Evolutionary conservation across 306 rosid species (phyloP).

Genomic region (Trifolium subterraneum): DNA sequence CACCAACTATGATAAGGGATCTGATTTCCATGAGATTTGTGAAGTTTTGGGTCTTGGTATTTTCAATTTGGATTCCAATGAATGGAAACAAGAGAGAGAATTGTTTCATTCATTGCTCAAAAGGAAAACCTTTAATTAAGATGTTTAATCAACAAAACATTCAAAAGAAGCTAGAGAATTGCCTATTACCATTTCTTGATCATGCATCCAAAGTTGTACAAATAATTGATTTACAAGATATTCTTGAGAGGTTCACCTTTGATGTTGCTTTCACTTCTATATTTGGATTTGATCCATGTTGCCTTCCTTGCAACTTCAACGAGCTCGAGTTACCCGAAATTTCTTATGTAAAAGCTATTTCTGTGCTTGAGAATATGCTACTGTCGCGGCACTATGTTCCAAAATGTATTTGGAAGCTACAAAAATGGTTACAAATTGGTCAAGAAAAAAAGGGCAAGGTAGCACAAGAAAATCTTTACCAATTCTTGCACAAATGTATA

Average conservation of each 20-base stretch:
- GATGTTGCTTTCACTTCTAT: slow-evolving; percentile 33
- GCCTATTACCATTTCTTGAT: slow-evolving; percentile 46
- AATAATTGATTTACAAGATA: slow-evolving; percentile 47
- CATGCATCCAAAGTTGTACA: not conserved
- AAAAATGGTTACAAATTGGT: slow-evolving; percentile 22
- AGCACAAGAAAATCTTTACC: not conserved
- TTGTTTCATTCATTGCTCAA: slow-evolving; percentile 10
- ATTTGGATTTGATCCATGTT: slow-evolving; percentile 46
- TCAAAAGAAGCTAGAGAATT: slow-evolving; percentile 34
- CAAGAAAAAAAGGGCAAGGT: not conserved
- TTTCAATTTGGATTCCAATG: slow-evolving; percentile 17
- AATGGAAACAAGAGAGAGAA: slow-evolving; percentile 26
- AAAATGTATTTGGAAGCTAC: slow-evolving; percentile 11
- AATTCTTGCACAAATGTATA: not conserved
- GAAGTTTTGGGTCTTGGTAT: slow-evolving; percentile 35
- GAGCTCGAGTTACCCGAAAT: not conserved
- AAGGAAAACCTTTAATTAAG: not conserved
- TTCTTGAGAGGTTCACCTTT: slow-evolving; percentile 27
- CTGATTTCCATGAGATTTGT: slow-evolving; percentile 25
- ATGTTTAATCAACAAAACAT: not conserved
- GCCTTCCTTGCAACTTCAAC: too few relatives aligned
- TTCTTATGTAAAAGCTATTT: not conserved
- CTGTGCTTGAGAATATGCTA: not conserved
- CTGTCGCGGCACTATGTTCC: not conserved
- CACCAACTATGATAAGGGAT: slow-evolving; percentile 31